phyloP scores from a whole-genome alignment of 345 rosid species.

The Eucalyptus paniculata region DNA sequence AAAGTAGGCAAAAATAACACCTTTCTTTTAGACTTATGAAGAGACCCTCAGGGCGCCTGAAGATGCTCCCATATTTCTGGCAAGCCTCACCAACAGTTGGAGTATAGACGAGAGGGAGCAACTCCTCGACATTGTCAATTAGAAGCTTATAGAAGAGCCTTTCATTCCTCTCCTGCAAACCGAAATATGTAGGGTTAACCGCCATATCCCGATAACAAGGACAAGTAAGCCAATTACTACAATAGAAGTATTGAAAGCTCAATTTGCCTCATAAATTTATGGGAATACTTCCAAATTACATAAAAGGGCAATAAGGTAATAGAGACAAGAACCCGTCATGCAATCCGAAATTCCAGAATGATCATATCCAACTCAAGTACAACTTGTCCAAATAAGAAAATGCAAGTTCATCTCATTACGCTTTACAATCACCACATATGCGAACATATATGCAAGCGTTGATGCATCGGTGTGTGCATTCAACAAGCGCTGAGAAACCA shows the following conservation, averaged over 20 bases:
- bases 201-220: not conserved
- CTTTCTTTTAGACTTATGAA: constrained; percentile 88
- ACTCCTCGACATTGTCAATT: constrained; percentile 74
- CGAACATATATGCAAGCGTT: not conserved
- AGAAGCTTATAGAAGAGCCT: constrained; percentile 80
- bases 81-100: constrained; percentile 99
- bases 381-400: not conserved
- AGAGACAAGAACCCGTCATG: not conserved
- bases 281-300: not conserved
- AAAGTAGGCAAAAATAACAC: constrained; percentile 9
- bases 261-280: not conserved
- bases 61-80: constrained; percentile 88
- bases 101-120: constrained; percentile 70
- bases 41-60: constrained; percentile 93
- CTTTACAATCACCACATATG: not conserved
- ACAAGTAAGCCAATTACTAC: not conserved
- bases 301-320: not conserved
- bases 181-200: not conserved
- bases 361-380: not conserved
- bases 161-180: constrained; percentile 74
- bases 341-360: not conserved
- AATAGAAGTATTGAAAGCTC: not conserved
- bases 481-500: not conserved
- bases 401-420: not conserved
- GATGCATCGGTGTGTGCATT: not conserved